These are phyloP conservation scores for Plenodomus biglobosus DNA, from an alignment of 2,329 filamentous ascomycete genomes.

Conservation along the genomic window DNA sequence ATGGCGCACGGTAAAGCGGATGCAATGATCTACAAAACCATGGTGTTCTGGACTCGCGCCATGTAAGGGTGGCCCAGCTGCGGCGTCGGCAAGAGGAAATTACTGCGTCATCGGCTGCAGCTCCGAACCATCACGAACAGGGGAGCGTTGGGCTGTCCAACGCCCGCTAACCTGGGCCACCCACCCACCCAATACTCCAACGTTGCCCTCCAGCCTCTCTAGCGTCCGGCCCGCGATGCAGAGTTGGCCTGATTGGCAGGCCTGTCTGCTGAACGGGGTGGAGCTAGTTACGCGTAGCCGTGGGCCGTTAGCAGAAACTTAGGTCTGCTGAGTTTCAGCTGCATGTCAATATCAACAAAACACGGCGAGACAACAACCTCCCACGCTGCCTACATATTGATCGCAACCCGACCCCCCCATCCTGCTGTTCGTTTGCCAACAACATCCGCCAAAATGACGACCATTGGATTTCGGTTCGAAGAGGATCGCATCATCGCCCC, in stretches of 20 bases:
- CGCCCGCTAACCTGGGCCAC: not conserved
- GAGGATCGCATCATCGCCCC: constrained; percentile 10
- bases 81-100: not conserved
- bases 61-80: not conserved
- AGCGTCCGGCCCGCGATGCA: not conserved
- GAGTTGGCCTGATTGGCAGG: not conserved
- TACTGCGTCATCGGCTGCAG: not conserved
- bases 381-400: not conserved
- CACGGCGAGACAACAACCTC: not conserved
- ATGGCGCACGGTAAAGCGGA: no score
- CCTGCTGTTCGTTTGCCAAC: not conserved
- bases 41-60: not conserved
- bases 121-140: not conserved
- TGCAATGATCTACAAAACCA: not conserved
- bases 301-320: not conserved
- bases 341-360: not conserved
- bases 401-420: not conserved
- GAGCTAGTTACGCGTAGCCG: not conserved
- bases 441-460: constrained; percentile 6
- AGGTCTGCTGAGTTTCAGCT: not conserved
- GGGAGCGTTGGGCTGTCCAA: not conserved
- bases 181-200: not conserved
- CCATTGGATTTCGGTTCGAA: constrained; percentile 12
- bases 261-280: not conserved
- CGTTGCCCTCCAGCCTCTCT: not conserved